Conservation (phyloP, 2,329 filamentous ascomycete species). For the Orbilia quercus region DNA sequence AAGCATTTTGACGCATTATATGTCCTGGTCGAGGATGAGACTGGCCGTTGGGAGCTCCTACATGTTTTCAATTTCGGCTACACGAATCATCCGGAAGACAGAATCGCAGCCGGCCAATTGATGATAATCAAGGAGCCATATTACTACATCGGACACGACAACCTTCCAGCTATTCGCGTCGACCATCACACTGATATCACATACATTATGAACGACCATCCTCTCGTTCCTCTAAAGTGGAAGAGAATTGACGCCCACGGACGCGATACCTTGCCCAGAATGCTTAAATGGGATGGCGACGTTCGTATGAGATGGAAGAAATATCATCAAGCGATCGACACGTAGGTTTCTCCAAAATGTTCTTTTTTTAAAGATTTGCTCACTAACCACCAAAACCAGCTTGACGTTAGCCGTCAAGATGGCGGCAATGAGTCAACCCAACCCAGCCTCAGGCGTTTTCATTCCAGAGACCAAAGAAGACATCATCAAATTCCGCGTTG, state of each 20-base stretch:
- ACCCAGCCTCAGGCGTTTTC: neutral
- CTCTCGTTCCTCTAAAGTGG: constrained; percentile 31
- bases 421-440: neutral
- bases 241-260: constrained; percentile 35
- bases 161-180: constrained; percentile 31
- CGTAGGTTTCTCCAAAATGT: constrained; percentile 4
- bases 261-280: constrained; percentile 6
- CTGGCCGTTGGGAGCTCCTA: constrained; percentile 33
- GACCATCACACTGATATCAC: constrained; percentile 41
- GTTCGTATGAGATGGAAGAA: constrained; percentile 51
- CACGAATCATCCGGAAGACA: constrained; percentile 27
- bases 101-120: constrained; percentile 32
- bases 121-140: constrained; percentile 49
- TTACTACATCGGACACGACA: constrained; percentile 30
- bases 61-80: constrained; percentile 42
- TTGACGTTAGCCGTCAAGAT: constrained; percentile 10
- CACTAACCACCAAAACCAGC: neutral
- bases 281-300: constrained; percentile 45
- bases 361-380: neutral
- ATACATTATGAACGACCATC: constrained; percentile 40
- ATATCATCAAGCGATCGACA: constrained; percentile 41
- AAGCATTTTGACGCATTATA: constrained; percentile 41
- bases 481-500: constrained; percentile 15
- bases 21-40: constrained; percentile 43
- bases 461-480: constrained; percentile 2